Base-by-base conservation (phyloP, 768 basidiomycete species). In the Neoboletus magnificus region DNA sequence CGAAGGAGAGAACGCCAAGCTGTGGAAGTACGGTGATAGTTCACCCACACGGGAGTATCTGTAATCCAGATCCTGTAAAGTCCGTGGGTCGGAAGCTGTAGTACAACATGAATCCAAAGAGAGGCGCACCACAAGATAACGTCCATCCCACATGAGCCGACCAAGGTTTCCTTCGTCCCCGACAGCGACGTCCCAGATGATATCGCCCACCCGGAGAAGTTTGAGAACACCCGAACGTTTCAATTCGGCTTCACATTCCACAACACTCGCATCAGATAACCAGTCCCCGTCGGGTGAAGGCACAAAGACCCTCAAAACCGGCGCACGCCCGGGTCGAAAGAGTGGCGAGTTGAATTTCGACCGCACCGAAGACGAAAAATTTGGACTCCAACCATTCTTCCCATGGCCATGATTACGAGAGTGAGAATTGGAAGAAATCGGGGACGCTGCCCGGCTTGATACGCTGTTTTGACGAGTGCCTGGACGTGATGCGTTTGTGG, bases 71-170 rank as follows among this genome's bases (percentile, higher is more conserved):
- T 93, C 91, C 91, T 93, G 64, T 15, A 46, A 57, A 61, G 29
- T n/a, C 25, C 47, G 45, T 36, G 11, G 10, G 41, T 56, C 40
- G n/a, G 32, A 52, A 20, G 25, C 15, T 16, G 37, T 5, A 5
- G 30, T 16, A 23, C 23, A 40, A 48, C 32, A 33, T 5, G 50
- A 40, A 52, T 46, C 47, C 52, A 53, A 52, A 44, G 40, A 53
- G 54, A 61, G 29, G 77, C 89, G 64, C 66, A 93, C 91, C 62
- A 93, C 84, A 8, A 93, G 77, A 72, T 91, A 93, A 56, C 82
- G 84, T n/a, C 91, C 91, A 66, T 93, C 92, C 91, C 91, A 93
- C 10, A 92, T 77, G 70, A 93, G 66, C 59, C 88, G 74, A n/a
- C 91, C 91, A 8, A 85, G 78, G 68, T 93, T 93, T 1, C 86